These are phyloP conservation scores for Ceratocystis eucalypticola DNA, from an alignment of 2,329 filamentous ascomycete species.

Conservation along the genomic window DNA sequence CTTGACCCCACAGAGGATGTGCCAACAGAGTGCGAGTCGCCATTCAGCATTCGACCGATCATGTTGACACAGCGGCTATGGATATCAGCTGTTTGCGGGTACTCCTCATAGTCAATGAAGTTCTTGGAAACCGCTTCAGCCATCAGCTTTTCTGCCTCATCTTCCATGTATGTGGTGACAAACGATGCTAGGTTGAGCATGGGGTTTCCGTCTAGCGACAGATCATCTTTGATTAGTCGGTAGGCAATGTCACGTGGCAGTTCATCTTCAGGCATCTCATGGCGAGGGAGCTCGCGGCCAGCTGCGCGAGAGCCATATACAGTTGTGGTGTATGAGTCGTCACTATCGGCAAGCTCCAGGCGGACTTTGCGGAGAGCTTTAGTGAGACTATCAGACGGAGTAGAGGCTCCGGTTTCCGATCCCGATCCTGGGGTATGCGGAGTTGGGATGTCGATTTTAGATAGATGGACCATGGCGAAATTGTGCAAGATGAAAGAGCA, in stretches of 20 bases:
- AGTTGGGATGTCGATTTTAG: conserved; percentile 18
- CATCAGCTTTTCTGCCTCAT: conserved; percentile 95
- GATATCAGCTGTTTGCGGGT: conserved; percentile 67
- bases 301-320: conserved; percentile 86
- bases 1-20: conserved; percentile 83
- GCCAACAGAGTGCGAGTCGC: conserved; percentile 55
- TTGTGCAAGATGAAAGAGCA: neutral
- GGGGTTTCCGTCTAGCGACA: conserved; percentile 81
- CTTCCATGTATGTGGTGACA: conserved; percentile 95
- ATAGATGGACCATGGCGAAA: conserved; percentile 40
- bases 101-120: conserved; percentile 84
- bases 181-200: conserved; percentile 83
- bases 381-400: conserved; percentile 24
- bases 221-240: conserved; percentile 89
- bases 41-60: conserved; percentile 82
- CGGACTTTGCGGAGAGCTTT: conserved; percentile 32
- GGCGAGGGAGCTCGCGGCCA: conserved; percentile 60
- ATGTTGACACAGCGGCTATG: conserved; percentile 87
- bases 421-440: conserved; percentile 22
- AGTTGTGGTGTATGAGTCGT: conserved; percentile 54
- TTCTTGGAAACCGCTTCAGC: conserved; percentile 83
- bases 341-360: conserved; percentile 36
- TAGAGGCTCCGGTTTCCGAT: conserved; percentile 2
- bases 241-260: conserved; percentile 94
- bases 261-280: conserved; percentile 77